Percentiles rank a stretch among this genome's conserved stretches.
These are phyloP conservation scores for Salinomyces thailandicus DNA, from an alignment of 2,329 filamentous ascomycete genomes.

Conservation along the genomic window DNA sequence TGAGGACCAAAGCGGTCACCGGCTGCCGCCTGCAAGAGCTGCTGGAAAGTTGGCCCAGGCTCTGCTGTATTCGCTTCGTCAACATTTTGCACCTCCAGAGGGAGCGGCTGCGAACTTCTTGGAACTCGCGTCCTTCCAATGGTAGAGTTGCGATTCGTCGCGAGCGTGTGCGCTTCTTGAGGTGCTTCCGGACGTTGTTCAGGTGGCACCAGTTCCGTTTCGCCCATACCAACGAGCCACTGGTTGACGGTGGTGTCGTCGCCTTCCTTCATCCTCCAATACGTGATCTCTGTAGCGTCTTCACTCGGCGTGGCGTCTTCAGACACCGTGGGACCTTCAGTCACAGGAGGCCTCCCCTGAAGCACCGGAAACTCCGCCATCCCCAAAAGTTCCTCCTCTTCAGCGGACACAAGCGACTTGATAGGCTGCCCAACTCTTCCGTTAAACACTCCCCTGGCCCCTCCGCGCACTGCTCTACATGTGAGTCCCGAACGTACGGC, in stretches of 20 bases:
- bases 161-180: conserved; percentile 13
- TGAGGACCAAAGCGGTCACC: conserved; percentile 3
- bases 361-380: conserved; percentile 3
- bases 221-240: conserved; percentile 18
- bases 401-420: background rate
- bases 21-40: conserved; percentile 1
- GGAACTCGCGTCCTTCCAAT: conserved; percentile 9
- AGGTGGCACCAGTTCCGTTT: conserved; percentile 10
- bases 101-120: too few species aligned
- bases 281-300: conserved; percentile 5
- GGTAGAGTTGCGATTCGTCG: conserved; percentile 6
- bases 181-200: conserved; percentile 11
- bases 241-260: conserved; percentile 10
- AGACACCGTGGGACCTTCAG: background rate
- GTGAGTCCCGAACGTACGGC: conserved; percentile 9
- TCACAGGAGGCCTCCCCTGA: background rate
- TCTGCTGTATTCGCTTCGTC: conserved; percentile 1
- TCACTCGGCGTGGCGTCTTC: too few species aligned
- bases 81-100: too few species aligned
- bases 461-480: conserved; percentile 12
- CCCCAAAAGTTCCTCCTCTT: conserved; percentile 1
- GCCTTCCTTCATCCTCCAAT: conserved; percentile 1
- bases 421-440: conserved; percentile 11
- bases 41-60: conserved; percentile 1
- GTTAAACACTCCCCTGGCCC: conserved; percentile 13